A percentile compares a stretch with the other conserved stretches of the same genome.
These are phyloP conservation scores for Aspergillus ruber DNA, from an alignment of 2,329 filamentous ascomycete species.

Conservation along the genomic window DNA sequence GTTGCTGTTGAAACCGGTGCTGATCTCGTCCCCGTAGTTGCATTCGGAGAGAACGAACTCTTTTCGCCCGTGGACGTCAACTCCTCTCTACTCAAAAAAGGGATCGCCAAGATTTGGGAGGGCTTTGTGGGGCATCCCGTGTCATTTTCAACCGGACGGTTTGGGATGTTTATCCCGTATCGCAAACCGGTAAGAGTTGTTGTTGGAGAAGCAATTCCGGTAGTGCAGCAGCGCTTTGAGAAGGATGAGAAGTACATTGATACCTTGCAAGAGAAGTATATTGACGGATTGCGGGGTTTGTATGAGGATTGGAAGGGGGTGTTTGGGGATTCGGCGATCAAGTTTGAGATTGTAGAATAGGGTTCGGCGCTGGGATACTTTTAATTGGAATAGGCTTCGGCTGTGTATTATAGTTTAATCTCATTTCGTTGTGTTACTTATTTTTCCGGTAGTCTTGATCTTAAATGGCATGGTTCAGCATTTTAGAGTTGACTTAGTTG, in stretches of 20 bases:
- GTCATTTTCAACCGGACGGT: slow-evolving; percentile 76
- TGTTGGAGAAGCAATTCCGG: slow-evolving; percentile 66
- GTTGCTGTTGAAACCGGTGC: slow-evolving; percentile 75
- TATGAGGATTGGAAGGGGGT: slow-evolving; percentile 26
- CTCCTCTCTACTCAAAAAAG: slow-evolving; percentile 60
- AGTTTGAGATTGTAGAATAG: slow-evolving; percentile 21
- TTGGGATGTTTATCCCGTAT: slow-evolving; percentile 76
- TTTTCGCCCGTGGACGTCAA: slow-evolving; percentile 72
- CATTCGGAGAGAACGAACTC: slow-evolving; percentile 81
- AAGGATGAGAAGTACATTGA: slow-evolving; percentile 66
- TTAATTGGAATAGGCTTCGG: background rate
- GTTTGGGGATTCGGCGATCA: slow-evolving; percentile 20
- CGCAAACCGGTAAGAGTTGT: slow-evolving; percentile 75
- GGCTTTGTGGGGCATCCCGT: slow-evolving; percentile 67
- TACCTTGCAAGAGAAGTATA: slow-evolving; percentile 64
- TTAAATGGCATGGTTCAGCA: too few relatives aligned
- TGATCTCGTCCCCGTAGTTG: slow-evolving; percentile 75
- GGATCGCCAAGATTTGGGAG: slow-evolving; percentile 49
- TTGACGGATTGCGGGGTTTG: slow-evolving; percentile 41
- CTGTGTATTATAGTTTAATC: background rate
- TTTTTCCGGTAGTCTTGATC: too few relatives aligned
- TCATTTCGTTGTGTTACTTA: too few relatives aligned
- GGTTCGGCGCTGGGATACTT: background rate
- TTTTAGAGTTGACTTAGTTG: too few relatives aligned
- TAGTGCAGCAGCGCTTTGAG: slow-evolving; percentile 48